Evolutionary conservation across 257 asterid species (phyloP), one percentile per base, ranked within the genome.

Genomic region (Ehretia macrophylla): DNA sequence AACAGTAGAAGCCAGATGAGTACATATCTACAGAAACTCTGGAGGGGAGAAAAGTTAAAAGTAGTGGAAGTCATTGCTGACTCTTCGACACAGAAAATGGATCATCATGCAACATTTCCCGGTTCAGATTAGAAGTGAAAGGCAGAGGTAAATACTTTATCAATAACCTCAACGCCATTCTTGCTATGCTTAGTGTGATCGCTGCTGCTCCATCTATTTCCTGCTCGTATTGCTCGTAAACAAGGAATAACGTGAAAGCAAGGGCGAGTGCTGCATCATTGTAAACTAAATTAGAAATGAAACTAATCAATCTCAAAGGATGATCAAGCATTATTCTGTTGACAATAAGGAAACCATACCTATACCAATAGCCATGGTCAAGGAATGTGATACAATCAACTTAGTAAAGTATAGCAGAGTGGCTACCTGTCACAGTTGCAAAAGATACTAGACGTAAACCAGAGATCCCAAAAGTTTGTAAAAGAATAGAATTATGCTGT

Each of bases 201-300:
- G 39, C 14, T 22, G 60, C 64, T 17, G 56, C 59, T 59, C 71
- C 78, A 54, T 86, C 95, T 35, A 93, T 68, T 72, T 81, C 94
- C 72, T 68, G 85, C 77, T 86, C 96, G 11, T 84, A 93, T 82
- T 93, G 99, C 77, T 89, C 97, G 47, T 83, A 93, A 38, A 86
- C 74, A 65, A 83, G 84, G 72, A 88, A 86, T 51, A 69, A 32
- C 14, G 87, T 77, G 77, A 89, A 93, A 18, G 84, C 77, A 71
- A 85, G 66, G 75, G 83, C 63, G 66, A 81, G 58, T 11, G 82
- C 99, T 89, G 95, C 88, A 80, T 62, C 49, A 51, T 42, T 56
- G 44, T 46, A 42, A 53, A 61, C 67, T 19, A n/a, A 22, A 50
- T 52, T 12, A 78, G 59, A 45, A 38, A 66, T 20, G 27, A 14